phyloP scores from a whole-genome alignment of 495 filamentous ascomycete genomes.

The Hypoxylon rickii region DNA sequence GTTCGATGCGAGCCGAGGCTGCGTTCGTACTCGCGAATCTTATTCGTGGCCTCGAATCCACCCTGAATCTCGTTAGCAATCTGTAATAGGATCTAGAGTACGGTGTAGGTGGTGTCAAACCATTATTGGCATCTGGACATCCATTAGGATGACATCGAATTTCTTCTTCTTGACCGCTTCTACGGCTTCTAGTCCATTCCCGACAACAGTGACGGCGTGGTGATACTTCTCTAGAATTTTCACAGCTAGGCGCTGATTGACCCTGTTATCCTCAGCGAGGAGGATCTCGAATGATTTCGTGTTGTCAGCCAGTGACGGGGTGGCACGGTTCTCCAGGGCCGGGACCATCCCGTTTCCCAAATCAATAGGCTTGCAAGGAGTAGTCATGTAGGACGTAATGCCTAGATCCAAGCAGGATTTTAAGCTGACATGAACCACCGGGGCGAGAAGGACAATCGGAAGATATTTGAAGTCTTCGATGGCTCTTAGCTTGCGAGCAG shows the following conservation, averaged over 20 bases:
- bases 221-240: conserved; percentile 99
- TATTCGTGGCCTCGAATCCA: conserved; percentile 95
- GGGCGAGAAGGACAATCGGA: conserved; percentile 90
- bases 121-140: conserved; percentile 99
- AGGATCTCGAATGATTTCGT: conserved; percentile 96
- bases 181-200: conserved; percentile 91
- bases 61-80: conserved; percentile 60
- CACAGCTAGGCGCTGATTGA: conserved; percentile 94
- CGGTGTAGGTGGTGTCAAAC: conserved; percentile 44
- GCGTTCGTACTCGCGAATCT: conserved; percentile 93
- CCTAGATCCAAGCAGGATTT: conserved; percentile 95
- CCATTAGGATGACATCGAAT: conserved; percentile 98
- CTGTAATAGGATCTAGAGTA: neutral
- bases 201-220: conserved; percentile 93
- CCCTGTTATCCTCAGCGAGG: conserved; percentile 95
- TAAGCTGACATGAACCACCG: conserved; percentile 86
- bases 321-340: conserved; percentile 92
- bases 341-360: conserved; percentile 98
- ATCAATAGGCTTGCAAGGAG: conserved; percentile 92
- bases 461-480: conserved; percentile 98
- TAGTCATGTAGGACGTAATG: conserved; percentile 99
- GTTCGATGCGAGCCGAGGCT: conserved; percentile 76
- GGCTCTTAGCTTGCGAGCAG: conserved; percentile 79
- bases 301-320: conserved; percentile 88
- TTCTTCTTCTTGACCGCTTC: conserved; percentile 86